These are phyloP conservation scores for Tetrahymena thermophila DNA, from an alignment of 73 alveolate genomes.

Conservation along the genomic window DNA sequence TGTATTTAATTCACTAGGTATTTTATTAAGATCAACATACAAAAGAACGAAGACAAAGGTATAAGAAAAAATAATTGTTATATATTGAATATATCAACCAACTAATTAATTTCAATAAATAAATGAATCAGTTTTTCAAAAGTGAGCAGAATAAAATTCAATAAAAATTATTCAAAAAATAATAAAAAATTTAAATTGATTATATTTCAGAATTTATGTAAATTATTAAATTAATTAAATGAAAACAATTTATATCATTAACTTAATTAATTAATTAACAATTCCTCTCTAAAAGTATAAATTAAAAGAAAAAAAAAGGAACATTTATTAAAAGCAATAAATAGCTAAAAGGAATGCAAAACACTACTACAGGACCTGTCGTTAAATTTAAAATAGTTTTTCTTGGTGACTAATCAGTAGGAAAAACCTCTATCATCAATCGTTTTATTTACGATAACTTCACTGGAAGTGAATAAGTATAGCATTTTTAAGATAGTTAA, in stretches of 20 bases:
- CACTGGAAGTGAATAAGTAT: slow-evolving; percentile 10
- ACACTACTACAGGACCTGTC: slow-evolving; percentile 14
- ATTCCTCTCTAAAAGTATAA: not conserved
- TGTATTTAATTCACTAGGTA: no score
- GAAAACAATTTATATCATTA: not conserved
- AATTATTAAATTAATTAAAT: not conserved
- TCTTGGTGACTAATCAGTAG: slow-evolving; percentile 76
- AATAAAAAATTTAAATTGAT: not conserved
- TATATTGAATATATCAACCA: no score
- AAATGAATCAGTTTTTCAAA: not conserved
- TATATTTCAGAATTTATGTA: not conserved
- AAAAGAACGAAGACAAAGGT: not conserved
- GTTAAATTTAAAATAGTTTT: slow-evolving; percentile 61
- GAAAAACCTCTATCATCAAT: slow-evolving; percentile 76
- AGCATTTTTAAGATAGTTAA: not conserved
- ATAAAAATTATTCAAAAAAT: not conserved
- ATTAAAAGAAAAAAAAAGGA: not conserved
- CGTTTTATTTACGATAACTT: slow-evolving; percentile 72
- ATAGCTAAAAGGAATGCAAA: not conserved
- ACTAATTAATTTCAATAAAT: not conserved
- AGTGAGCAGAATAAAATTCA: not conserved
- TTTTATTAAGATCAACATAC: no score
- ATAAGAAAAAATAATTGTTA: not conserved
- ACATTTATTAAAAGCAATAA: not conserved
- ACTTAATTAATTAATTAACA: not conserved